Base-by-base conservation (phyloP, 768 basidiomycete genomes). In the Neoboletus subvelutipes region DNA sequence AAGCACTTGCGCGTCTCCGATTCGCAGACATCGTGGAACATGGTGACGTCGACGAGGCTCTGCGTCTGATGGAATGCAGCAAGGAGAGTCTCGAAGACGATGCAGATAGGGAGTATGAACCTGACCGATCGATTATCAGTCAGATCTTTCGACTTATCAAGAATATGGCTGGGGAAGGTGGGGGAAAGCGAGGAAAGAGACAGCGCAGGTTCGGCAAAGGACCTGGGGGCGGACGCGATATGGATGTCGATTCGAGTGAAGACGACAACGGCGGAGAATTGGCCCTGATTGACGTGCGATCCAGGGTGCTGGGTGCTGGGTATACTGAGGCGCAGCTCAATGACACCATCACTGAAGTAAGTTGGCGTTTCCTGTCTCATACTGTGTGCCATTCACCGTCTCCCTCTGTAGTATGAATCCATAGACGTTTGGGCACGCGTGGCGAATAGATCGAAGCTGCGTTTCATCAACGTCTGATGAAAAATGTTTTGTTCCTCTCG, bases 31-130 rank as follows among this genome's bases (percentile, higher is more conserved):
- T 76, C 2, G 97, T 98, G 40, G 86, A 86, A 48, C 84, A 87
- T 54, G 80, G 82, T 39, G 97, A 99, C 68, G 94, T 99, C 13
- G 94, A 98, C 67, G 97, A 98, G 74, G 97, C 97, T 2, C 78
- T 99, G 59, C 86, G 97, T 39, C 77, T 99, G 58, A 98, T 99
- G 95, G 93, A 94, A 57, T 93, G 91, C 64, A 93, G 90, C 75
- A 99, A 98, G 73, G 90, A 92, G 67, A 92, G 88, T 66, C 76
- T 99, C 63, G 79, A 85, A 53, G 92, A 95, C 45, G 92, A 92
- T 12, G 83, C 84, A 20, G 87, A 88, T 42, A 79, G 80, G 43
- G 87, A 85, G 34, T 75, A 76, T 29, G 88, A 88, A 34, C 78
- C 78, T 5, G 96, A 99, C 68, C 83, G 84, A 61, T 92, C 94